Evolutionary conservation across 495 filamentous ascomycete species (phyloP).

Genomic region (Neurospora sp.): DNA sequence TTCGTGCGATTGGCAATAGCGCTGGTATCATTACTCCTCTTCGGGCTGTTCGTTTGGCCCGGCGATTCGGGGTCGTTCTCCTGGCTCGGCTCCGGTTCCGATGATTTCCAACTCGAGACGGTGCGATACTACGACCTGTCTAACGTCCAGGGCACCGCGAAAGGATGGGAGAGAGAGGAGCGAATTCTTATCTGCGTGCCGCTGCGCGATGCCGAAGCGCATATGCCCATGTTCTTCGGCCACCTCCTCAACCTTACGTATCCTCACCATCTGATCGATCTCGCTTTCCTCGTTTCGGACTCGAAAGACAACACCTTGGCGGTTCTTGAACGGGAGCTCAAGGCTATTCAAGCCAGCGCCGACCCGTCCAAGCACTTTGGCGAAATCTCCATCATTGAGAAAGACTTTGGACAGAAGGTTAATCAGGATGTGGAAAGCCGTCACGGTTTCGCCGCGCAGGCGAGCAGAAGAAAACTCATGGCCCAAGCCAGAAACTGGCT

Average conservation of each 20-base stretch:
- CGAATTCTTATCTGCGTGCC: slow-evolving; percentile 93
- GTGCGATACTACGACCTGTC: slow-evolving; percentile 94
- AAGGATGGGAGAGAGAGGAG: slow-evolving; percentile 92
- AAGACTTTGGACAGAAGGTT: slow-evolving; percentile 97
- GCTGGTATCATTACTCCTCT: slow-evolving; percentile 40
- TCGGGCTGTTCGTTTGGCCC: slow-evolving; percentile 55
- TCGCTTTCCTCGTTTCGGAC: slow-evolving; percentile 95
- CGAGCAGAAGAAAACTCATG: slow-evolving; percentile 89
- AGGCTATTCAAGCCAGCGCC: slow-evolving; percentile 67
- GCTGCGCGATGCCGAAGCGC: slow-evolving; percentile 82
- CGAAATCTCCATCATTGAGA: slow-evolving; percentile 95
- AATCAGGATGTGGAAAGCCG: slow-evolving; percentile 96
- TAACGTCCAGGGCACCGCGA: slow-evolving; percentile 76
- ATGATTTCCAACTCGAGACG: slow-evolving; percentile 77
- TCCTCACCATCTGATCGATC: slow-evolving; percentile 88
- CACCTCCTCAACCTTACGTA: slow-evolving; percentile 96
- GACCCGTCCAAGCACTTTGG: slow-evolving; percentile 79
- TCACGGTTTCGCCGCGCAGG: slow-evolving; percentile 96
- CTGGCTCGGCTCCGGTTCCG: slow-evolving; percentile 55
- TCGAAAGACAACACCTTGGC: slow-evolving; percentile 86
- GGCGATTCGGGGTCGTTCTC: slow-evolving; percentile 56
- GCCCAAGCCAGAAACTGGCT: slow-evolving; percentile 97
- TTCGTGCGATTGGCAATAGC: slow-evolving; percentile 53
- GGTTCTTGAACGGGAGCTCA: slow-evolving; percentile 61
- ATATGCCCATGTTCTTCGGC: slow-evolving; percentile 96